Base-by-base conservation (phyloP, 345 rosid genomes). In the Acer campestre region DNA sequence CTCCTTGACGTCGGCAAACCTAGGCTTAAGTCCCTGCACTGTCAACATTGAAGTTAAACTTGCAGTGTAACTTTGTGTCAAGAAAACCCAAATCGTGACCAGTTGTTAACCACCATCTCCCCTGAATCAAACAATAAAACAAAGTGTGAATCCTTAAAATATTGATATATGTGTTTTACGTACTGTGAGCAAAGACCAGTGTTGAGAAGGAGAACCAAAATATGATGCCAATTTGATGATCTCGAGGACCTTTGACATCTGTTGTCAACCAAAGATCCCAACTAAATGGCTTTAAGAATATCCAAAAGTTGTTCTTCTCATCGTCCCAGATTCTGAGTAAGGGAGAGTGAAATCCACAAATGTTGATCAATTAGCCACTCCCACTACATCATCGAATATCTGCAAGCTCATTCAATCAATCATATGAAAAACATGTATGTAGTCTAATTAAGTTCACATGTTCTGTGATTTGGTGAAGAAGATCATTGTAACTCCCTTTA, bases 161-260 rank as follows among this genome's bases (percentile, higher is more conserved):
- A 27, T 2, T 2, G 29, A 27, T 1, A 27, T 1, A 27, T 27
- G 0, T 25, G 25, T 25, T 29, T 29, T 29, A 29, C 83, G 68
- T 86, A 89, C 93, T 72, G 0, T 89, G 91, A 6, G 91, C 86
- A 63, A 84, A 89, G 17, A 86, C 87, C 0, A 91, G 74, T 4
- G 89, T 86, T 14, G 90, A 85, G 80, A 91, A 89, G 17, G 90
- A 83, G 75, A 82, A 89, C 82, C 73, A 88, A 22, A 85, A 76
- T 0, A 78, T 38, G 1, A 79, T 78, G 18, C 92, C 86, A 29
- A 86, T 27, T 78, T 86, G 90, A 27, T 83, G 63, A 12, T 72
- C 3, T 29, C 80, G 71, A 7, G 91, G 53, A 12, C 94, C 92
- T 1, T 81, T 80, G 73, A 91, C 87, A 13, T 81, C 87, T 0